A percentile compares a stretch with the other conserved stretches of the same genome.
Evolutionary conservation across 192 early-diverging fungal species (phyloP).

Genomic region (Paraglomus brasilianum): DNA sequence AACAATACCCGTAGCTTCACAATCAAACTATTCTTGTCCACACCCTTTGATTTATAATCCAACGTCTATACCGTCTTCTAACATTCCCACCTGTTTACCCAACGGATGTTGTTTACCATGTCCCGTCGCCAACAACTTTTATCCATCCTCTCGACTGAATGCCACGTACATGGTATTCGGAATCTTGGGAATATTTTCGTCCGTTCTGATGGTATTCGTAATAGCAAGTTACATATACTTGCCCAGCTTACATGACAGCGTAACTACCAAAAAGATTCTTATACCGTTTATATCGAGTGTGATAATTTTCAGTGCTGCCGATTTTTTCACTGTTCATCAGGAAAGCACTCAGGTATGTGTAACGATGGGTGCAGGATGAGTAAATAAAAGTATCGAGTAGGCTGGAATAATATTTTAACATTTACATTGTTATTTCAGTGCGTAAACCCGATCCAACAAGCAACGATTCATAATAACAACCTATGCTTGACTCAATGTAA

Average conservation of each 20-base stretch:
- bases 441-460: no score
- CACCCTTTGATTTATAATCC: constrained; percentile 2
- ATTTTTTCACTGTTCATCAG: constrained; percentile 16
- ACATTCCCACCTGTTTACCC: not conserved
- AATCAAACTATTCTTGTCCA: not conserved
- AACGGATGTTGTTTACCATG: constrained; percentile 20
- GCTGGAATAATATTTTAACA: no score
- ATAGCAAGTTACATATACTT: not conserved
- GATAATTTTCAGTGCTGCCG: not conserved
- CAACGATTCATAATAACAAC: no score
- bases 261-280: not conserved
- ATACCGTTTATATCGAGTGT: constrained; percentile 23
- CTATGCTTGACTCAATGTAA: no score
- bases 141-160: not conserved
- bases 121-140: constrained; percentile 21
- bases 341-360: constrained; percentile 7
- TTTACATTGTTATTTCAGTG: no score
- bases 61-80: not conserved
- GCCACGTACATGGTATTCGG: not conserved
- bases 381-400: no score
- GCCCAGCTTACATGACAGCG: constrained; percentile 15
- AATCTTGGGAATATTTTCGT: constrained; percentile 11
- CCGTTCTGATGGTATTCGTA: constrained; percentile 17
- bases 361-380: no score
- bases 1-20: no score